Percentiles rank a stretch among this genome's conserved stretches.
These are phyloP conservation scores for Akanthomyces uredinophilus DNA, from an alignment of 2,329 filamentous ascomycete species.

Conservation along the genomic window DNA sequence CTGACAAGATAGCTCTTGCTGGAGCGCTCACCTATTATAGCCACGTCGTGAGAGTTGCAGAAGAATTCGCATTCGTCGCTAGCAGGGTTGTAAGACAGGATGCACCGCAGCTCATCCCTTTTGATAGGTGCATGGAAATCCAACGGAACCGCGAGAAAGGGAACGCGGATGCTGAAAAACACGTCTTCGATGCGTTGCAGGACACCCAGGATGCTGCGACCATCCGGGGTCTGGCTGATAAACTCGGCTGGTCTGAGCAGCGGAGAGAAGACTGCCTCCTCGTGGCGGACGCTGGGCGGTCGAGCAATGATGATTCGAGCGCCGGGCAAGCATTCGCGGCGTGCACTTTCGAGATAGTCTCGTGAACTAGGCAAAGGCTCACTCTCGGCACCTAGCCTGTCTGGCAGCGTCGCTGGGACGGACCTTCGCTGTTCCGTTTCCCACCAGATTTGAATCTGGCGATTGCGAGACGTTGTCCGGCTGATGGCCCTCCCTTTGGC, in stretches of 20 bases:
- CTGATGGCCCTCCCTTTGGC: not conserved
- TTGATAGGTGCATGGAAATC: not conserved
- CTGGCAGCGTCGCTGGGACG: not conserved
- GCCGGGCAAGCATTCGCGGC: not conserved
- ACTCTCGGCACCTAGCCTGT: not conserved
- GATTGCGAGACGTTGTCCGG: not conserved
- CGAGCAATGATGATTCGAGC: constrained; percentile 8
- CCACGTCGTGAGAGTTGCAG: not conserved
- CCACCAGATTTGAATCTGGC: not conserved
- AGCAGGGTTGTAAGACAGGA: not conserved
- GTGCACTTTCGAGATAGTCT: not conserved
- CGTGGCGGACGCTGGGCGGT: not conserved
- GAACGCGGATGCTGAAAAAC: not conserved
- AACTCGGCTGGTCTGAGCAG: constrained; percentile 1
- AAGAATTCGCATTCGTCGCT: constrained; percentile 8
- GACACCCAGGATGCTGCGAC: constrained; percentile 5
- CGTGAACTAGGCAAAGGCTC: not conserved
- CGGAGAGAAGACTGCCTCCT: not conserved
- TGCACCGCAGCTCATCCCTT: not conserved
- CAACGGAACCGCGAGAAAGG: not conserved
- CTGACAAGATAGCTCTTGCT: not conserved
- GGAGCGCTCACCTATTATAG: not conserved
- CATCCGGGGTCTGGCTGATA: constrained; percentile 1
- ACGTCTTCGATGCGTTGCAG: constrained; percentile 3
- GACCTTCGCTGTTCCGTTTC: not conserved